These are phyloP conservation scores for Dorcoceras hygrometricum DNA, from an alignment of 257 asterid species.

Conservation along the genomic window DNA sequence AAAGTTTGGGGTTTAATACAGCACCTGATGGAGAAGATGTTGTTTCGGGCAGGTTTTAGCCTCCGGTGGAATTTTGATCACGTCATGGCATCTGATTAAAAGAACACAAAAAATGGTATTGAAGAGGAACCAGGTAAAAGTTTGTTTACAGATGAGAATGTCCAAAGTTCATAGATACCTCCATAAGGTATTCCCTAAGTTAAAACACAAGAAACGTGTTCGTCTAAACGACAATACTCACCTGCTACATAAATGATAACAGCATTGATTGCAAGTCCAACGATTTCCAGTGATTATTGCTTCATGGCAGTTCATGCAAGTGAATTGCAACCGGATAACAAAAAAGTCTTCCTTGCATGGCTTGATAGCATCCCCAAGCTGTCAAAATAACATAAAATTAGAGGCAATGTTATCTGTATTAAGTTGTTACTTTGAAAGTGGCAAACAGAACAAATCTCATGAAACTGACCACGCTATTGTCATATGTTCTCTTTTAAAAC, in stretches of 20 bases:
- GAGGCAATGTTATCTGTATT: neutral
- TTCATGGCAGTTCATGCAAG: constrained; percentile 55
- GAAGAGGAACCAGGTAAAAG: constrained; percentile 4
- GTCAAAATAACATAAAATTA: constrained; percentile 25
- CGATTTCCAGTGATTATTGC: constrained; percentile 46
- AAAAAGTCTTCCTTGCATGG: constrained; percentile 56
- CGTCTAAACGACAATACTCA: constrained; percentile 25
- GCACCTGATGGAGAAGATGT: constrained; percentile 53
- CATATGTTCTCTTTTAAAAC: neutral
- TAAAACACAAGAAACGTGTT: constrained; percentile 9
- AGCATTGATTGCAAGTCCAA: constrained; percentile 64
- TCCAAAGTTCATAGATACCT: neutral
- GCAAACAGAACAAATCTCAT: neutral
- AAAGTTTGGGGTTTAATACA: constrained; percentile 13
- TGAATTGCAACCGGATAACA: constrained; percentile 51
- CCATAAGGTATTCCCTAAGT: neutral
- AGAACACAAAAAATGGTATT: constrained; percentile 3
- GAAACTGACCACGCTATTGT: neutral
- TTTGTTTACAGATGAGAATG: constrained; percentile 2
- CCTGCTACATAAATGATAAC: constrained; percentile 56
- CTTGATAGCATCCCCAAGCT: constrained; percentile 53
- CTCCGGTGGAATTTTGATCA: constrained; percentile 27
- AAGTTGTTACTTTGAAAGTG: neutral
- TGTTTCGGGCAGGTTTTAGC: constrained; percentile 48
- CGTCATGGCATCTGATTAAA: constrained; percentile 45